These are phyloP conservation scores for Pseudonitzschia delicatissima DNA, from an alignment of 108 stramenopile genomes.

Conservation along the genomic window DNA sequence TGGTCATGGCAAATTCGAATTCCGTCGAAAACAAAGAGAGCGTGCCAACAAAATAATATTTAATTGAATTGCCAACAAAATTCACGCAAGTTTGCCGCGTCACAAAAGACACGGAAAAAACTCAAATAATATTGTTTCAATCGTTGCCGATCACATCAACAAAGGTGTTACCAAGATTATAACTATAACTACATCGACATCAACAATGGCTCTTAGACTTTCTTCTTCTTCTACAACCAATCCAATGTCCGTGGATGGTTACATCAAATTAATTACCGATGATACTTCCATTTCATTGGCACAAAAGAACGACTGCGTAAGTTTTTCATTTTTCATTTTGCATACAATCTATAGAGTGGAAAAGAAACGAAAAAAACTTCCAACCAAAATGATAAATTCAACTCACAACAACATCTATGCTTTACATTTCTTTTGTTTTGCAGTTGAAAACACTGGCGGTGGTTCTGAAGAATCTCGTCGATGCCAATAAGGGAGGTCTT, in stretches of 20 bases:
- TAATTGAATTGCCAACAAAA: too few species aligned
- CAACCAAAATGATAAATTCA: background rate
- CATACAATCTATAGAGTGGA: background rate
- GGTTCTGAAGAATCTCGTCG: constrained; percentile 58
- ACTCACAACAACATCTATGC: background rate
- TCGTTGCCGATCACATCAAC: too few species aligned
- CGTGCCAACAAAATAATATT: too few species aligned
- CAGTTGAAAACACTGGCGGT: constrained; percentile 61
- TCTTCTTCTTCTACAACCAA: constrained; percentile 5
- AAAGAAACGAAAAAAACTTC: background rate
- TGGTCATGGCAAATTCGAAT: too few species aligned
- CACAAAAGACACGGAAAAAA: too few species aligned
- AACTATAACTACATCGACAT: background rate
- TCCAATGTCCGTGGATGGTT: background rate
- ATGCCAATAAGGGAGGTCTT: constrained; percentile 40
- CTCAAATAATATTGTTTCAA: too few species aligned
- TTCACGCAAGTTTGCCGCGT: too few species aligned
- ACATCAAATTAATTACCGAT: constrained; percentile 18
- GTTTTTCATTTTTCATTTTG: background rate
- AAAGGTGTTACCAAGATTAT: too few species aligned
- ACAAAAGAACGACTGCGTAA: constrained; percentile 35
- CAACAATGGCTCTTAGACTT: constrained; percentile 19
- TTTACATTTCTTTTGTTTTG: too few species aligned
- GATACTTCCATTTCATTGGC: constrained; percentile 14
- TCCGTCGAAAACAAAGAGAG: too few species aligned